Percentiles rank a stretch among this genome's conserved stretches.
Conservation (phyloP, 495 filamentous ascomycete species). For the Penicillium manginii region DNA sequence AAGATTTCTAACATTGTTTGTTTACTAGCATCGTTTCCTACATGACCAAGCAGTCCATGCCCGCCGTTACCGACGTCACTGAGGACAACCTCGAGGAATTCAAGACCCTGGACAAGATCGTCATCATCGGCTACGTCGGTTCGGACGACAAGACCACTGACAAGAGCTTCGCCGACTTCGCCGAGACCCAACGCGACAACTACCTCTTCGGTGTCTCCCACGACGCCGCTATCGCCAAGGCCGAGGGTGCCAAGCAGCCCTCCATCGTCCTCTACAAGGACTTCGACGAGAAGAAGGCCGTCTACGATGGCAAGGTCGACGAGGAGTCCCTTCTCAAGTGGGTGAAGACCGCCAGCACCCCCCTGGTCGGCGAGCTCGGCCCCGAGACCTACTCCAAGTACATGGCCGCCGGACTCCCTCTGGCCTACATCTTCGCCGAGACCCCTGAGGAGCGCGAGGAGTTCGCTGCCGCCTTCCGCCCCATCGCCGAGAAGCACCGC, state of each 20-base stretch:
- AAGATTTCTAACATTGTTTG: slow-evolving; percentile 27
- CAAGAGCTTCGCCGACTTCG: slow-evolving; percentile 76
- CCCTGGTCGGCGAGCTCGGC: slow-evolving; percentile 93
- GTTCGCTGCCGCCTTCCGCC: slow-evolving; percentile 65
- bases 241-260: slow-evolving; percentile 84
- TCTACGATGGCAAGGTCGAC: slow-evolving; percentile 79
- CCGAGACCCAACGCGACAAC: slow-evolving; percentile 83
- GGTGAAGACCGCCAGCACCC: slow-evolving; percentile 81
- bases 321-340: slow-evolving; percentile 77
- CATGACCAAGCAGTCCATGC: slow-evolving; percentile 98
- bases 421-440: slow-evolving; percentile 98
- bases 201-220: slow-evolving; percentile 88
- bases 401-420: slow-evolving; percentile 90
- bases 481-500: slow-evolving; percentile 62
- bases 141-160: slow-evolving; percentile 84
- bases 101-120: slow-evolving; percentile 97
- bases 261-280: slow-evolving; percentile 95
- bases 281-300: slow-evolving; percentile 94
- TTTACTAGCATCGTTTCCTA: slow-evolving; percentile 83
- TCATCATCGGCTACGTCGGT: slow-evolving; percentile 85
- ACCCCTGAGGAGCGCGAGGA: slow-evolving; percentile 84
- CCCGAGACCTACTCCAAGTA: slow-evolving; percentile 97
- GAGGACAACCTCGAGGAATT: slow-evolving; percentile 87
- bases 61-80: slow-evolving; percentile 81
- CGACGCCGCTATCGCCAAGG: slow-evolving; percentile 83